Evolutionary conservation across 331 rosid genomes (phyloP), one percentile per base, ranked within the genome.

Genomic region (Acacia pycnantha): DNA sequence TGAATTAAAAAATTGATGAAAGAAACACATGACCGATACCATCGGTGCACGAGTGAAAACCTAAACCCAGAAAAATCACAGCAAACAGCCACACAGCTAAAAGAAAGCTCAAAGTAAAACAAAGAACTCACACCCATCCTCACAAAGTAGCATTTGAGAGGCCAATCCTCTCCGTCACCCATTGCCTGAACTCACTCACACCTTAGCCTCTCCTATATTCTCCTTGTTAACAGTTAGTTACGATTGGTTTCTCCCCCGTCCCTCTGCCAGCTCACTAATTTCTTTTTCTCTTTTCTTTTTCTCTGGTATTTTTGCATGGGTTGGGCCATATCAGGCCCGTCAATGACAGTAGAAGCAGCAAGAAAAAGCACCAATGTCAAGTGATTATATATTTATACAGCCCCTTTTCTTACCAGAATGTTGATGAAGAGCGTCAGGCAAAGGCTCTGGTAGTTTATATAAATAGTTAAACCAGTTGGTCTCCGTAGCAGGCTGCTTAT

Each of bases 381-480:
- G 56, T 18, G 46, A 54, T 76, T 66, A 76, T n/a, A 66, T 66
- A 81, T 33, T 50, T 24, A 70, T 66, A 76, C 72, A 76, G 67
- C 79, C 77, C 79, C 70, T 79, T 74, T 80, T 90, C 94, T 93
- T 88, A 95, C 98, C 89, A 85, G 82, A 85, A 67, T 87, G 83
- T 81, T 89, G 89, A 82, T 82, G 87, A 82, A 85, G 47, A 79
- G 85, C 54, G 7, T 84, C 90, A 3, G 94, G 93, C 73, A 82
- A 86, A 86, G 98, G 89, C 82, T 77, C 92, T 84, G 91, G 93
- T 70, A 86, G 83, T 85, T 89, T 87, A 85, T 88, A 66, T 75
- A 86, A 80, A 86, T 86, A 80, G 82, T 89, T 85, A 77, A 79
- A 90, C 78, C 78, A 79, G 74, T 84, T 88, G 81, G 79, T 41